Conservation (phyloP, 1,284 basidiomycete species). For the Cutaneotrichosporon arboriforme region DNA sequence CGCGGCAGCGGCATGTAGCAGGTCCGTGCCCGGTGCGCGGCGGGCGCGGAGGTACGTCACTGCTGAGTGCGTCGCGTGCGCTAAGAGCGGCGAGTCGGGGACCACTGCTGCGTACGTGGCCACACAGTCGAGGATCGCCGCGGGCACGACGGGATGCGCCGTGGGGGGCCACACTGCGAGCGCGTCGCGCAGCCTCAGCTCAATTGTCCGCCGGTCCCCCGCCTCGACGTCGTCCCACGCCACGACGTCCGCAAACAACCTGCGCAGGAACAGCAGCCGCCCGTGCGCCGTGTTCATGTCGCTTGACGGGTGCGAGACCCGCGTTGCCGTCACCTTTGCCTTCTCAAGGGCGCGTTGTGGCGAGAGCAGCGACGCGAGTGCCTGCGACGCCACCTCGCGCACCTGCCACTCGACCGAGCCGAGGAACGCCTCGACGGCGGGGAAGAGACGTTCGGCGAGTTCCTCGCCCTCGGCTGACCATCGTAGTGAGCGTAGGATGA, state of each 20-base stretch:
- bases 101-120: slow-evolving; percentile 11
- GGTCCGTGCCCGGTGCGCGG: slow-evolving; percentile 8
- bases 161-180: slow-evolving; percentile 4
- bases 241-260: slow-evolving; percentile 31
- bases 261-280: slow-evolving; percentile 25
- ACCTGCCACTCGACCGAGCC: slow-evolving; percentile 37
- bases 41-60: background rate
- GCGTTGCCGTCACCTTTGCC: slow-evolving; percentile 11
- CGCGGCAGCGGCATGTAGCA: slow-evolving; percentile 15
- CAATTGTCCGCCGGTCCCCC: slow-evolving; percentile 9
- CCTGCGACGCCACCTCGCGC: slow-evolving; percentile 42
- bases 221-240: slow-evolving; percentile 16
- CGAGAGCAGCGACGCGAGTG: slow-evolving; percentile 34
- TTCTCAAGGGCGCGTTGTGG: slow-evolving; percentile 22
- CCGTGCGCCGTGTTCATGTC: slow-evolving; percentile 36
- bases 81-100: background rate
- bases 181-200: slow-evolving; percentile 10
- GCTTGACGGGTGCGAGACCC: slow-evolving; percentile 6
- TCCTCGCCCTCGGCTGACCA: slow-evolving; percentile 25
- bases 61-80: background rate
- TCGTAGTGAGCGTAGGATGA: slow-evolving; percentile 39
- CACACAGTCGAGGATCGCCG: slow-evolving; percentile 18
- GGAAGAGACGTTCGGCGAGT: slow-evolving; percentile 22
- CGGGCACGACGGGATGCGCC: slow-evolving; percentile 7
- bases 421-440: slow-evolving; percentile 26